phyloP scores from a whole-genome alignment of 768 basidiomycete species.

The Hericium rajendrae region DNA sequence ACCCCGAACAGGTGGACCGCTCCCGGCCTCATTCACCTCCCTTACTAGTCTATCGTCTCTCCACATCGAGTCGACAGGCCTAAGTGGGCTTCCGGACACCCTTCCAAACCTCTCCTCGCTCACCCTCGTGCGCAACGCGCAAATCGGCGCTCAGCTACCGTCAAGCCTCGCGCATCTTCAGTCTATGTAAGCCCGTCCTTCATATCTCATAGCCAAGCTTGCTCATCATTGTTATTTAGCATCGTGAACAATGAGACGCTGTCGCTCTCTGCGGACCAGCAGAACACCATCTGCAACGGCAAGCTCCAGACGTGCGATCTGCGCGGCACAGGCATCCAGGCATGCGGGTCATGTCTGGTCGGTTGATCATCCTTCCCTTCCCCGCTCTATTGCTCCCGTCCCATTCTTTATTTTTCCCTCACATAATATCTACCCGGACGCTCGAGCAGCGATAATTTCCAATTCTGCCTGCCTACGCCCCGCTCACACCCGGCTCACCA shows the following conservation, averaged over 20 bases:
- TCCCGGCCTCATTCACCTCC: slow-evolving; percentile 30
- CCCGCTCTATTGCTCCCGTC: not conserved
- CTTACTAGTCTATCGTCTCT: slow-evolving; percentile 30
- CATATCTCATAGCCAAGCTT: not conserved
- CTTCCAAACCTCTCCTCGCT: slow-evolving; percentile 27
- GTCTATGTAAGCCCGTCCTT: slow-evolving; percentile 26
- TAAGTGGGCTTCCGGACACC: slow-evolving; percentile 26
- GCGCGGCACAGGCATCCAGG: slow-evolving; percentile 8
- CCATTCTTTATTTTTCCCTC: not conserved
- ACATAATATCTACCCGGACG: not conserved
- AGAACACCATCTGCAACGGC: slow-evolving; percentile 6
- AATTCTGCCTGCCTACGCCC: not conserved
- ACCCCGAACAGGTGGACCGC: slow-evolving; percentile 26
- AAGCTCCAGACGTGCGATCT: slow-evolving; percentile 12
- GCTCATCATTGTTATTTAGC: slow-evolving; percentile 1
- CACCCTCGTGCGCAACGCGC: slow-evolving; percentile 29
- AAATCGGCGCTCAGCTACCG: slow-evolving; percentile 30
- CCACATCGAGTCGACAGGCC: slow-evolving; percentile 31
- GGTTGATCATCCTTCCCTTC: slow-evolving; percentile 1
- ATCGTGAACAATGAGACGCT: slow-evolving; percentile 11
- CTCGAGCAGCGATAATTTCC: not conserved
- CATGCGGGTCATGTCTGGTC: slow-evolving; percentile 12
- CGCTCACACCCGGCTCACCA: not conserved
- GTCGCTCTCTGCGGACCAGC: slow-evolving; percentile 8
- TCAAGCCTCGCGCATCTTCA: slow-evolving; percentile 26